phyloP scores from a whole-genome alignment of 495 filamentous ascomycete genomes.

The Hypoxylon lienhwacheense region DNA sequence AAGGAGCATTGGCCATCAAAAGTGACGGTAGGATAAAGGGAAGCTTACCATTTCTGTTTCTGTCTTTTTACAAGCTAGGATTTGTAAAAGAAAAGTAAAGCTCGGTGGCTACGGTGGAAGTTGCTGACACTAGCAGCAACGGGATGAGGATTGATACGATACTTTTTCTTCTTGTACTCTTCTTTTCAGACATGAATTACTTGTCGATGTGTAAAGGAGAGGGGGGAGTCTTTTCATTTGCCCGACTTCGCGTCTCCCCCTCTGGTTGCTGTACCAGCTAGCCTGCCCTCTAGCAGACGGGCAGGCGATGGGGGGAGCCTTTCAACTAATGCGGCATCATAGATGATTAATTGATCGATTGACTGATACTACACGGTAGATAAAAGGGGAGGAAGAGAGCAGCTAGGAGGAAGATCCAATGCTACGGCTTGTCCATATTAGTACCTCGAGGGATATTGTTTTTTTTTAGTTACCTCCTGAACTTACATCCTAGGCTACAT shows the following conservation, averaged over 20 bases:
- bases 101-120: slow-evolving; percentile 4
- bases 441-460: no score
- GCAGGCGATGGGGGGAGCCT: slow-evolving; percentile 14
- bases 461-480: no score
- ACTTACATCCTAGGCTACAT: no score
- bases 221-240: neutral
- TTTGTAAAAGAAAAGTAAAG: neutral
- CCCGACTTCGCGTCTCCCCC: neutral
- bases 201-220: slow-evolving; percentile 10
- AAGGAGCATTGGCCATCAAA: slow-evolving; percentile 25
- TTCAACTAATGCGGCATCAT: slow-evolving; percentile 20
- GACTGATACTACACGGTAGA: slow-evolving; percentile 28
- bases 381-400: slow-evolving; percentile 24
- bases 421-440: no score
- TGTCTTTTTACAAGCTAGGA: slow-evolving; percentile 12
- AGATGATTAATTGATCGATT: no score
- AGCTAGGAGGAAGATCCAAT: no score
- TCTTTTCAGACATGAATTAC: slow-evolving; percentile 14
- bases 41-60: slow-evolving; percentile 6
- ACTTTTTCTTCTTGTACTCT: no score
- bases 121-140: slow-evolving; percentile 3
- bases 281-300: neutral
- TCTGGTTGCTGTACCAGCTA: slow-evolving; percentile 1
- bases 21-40: slow-evolving; percentile 22
- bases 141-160: slow-evolving; percentile 4